These are phyloP conservation scores for Fusarium multiceps DNA, from an alignment of 2,329 filamentous ascomycete species.

Conservation along the genomic window DNA sequence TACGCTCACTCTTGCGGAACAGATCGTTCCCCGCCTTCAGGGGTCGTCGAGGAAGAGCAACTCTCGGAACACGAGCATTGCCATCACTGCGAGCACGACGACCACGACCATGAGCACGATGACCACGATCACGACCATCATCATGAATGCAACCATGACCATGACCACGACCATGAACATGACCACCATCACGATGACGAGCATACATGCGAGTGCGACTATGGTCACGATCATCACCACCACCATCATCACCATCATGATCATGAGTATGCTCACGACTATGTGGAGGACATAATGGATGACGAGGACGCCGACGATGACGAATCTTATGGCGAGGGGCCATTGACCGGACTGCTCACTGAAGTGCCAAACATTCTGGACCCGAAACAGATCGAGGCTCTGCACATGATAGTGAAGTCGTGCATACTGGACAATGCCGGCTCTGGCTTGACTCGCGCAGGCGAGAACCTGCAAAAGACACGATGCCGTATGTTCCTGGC, in stretches of 20 bases:
- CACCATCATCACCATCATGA: constrained; percentile 51
- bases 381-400: constrained; percentile 92
- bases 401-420: constrained; percentile 97
- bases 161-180: constrained; percentile 25
- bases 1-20: constrained; percentile 60
- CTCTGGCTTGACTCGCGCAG: constrained; percentile 72
- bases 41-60: constrained; percentile 53
- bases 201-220: constrained; percentile 52
- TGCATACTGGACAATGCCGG: constrained; percentile 88
- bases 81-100: constrained; percentile 48
- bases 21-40: constrained; percentile 53
- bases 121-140: constrained; percentile 50
- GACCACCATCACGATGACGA: constrained; percentile 49
- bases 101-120: constrained; percentile 30
- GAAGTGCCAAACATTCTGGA: constrained; percentile 95
- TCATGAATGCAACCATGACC: constrained; percentile 42
- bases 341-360: constrained; percentile 84
- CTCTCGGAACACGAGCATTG: constrained; percentile 54
- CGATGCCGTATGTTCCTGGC: constrained; percentile 90
- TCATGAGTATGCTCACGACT: constrained; percentile 57
- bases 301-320: constrained; percentile 79
- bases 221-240: constrained; percentile 44
- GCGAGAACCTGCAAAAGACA: constrained; percentile 89
- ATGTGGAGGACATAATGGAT: constrained; percentile 68
- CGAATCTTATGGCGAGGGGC: constrained; percentile 82